Conservation (phyloP, 1,284 basidiomycete genomes). For the Filobasidium uniguttulatum region DNA sequence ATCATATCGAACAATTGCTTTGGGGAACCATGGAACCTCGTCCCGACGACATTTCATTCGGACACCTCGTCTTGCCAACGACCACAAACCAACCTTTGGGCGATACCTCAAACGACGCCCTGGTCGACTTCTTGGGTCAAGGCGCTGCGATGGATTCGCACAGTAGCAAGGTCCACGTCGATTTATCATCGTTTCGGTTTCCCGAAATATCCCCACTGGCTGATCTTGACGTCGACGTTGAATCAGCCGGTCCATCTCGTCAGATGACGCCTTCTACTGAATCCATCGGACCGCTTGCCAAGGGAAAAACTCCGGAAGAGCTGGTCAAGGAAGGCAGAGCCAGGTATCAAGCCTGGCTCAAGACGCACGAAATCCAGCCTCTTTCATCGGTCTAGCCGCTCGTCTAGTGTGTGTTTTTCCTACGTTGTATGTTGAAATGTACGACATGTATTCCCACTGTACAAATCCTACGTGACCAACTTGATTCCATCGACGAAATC, state of each 20-base stretch:
- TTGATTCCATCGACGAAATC: conserved; percentile 34
- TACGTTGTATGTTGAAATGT: too few species aligned
- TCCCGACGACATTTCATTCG: conserved; percentile 3
- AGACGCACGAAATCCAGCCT: conserved; percentile 6
- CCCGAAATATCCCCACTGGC: conserved; percentile 2
- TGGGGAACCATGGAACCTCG: conserved; percentile 7
- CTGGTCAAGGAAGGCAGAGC: conserved; percentile 7
- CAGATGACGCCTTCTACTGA: too few species aligned
- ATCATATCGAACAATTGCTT: conserved; percentile 4
- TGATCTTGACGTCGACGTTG: not conserved
- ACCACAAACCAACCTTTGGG: not conserved
- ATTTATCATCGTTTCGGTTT: not conserved
- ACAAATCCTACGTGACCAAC: not conserved
- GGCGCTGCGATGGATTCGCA: not conserved
- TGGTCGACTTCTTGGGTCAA: not conserved
- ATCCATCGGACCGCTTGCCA: not conserved
- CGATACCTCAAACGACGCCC: not conserved
- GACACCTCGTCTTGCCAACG: not conserved
- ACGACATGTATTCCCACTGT: too few species aligned
- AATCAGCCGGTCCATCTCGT: not conserved
- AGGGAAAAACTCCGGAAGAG: conserved; percentile 4
- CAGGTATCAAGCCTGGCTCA: conserved; percentile 6
- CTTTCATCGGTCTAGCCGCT: too few species aligned
- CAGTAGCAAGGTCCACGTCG: not conserved
- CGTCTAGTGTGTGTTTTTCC: too few species aligned